Base-by-base conservation (phyloP, 2,329 filamentous ascomycete genomes). In the Phyllosticta citribraziliensis region DNA sequence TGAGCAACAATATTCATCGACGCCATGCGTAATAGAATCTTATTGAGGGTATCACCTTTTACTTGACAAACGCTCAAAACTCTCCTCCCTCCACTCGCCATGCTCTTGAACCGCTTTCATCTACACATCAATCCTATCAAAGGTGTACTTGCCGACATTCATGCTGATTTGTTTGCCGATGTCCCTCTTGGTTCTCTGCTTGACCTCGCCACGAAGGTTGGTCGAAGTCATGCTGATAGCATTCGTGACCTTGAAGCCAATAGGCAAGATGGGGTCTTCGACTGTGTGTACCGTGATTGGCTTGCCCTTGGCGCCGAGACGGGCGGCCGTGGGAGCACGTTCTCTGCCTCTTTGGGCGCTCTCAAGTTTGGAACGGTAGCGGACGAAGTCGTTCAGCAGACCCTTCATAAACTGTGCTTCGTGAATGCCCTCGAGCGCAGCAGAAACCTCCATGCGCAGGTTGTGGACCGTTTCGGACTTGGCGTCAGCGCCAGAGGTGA, bases 61-160 rank as follows among this genome's bases (percentile, higher is more conserved):
- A n/a, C 6, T 47, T 5, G 40, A n/a, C 40, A 47, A 47, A 47
- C 14, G 40, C 40, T 47, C 17, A n/a, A 47, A 59, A 55, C 57
- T 24, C 14, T 47, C 22, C 30, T 19, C 25, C 12, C 22, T 17
- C 19, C 59, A 27, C 33, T 19, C 35, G 12, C 20, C 52, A 53
- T 27, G 20, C 52, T 27, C 14, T 53, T 22, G 20, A 53, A 22
- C 5, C 20, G 10, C 19, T 27, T 9, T 19, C 19, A 19, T 33
- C 27, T 57, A 71, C 57, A 72, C 64, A 17, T 68, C 66, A 62
- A 96, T 85, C 74, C 85, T 84, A 76, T 96, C 91, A 66, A 93
- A 81, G 55, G 88, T 90, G 76, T 97, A 96, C 66, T 87, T 84
- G 61, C 88, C 88, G 64, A 92, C 87, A 71, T 86, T 87, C 76